These are phyloP conservation scores for Malassezia cuniculi DNA, from an alignment of 1,284 basidiomycete species.

Conservation along the genomic window DNA sequence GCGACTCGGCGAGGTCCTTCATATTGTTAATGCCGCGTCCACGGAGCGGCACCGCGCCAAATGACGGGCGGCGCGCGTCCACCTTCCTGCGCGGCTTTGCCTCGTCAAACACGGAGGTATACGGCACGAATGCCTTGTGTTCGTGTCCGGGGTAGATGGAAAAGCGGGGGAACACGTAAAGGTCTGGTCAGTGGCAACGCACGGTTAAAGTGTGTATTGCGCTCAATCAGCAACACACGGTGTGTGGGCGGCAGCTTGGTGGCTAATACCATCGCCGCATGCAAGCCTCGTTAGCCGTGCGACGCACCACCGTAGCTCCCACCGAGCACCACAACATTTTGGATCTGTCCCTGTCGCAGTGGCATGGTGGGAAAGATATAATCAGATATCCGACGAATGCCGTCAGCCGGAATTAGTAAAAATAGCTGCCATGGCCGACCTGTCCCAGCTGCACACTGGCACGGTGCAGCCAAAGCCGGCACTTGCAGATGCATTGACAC, in stretches of 20 bases:
- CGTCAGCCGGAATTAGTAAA: no score
- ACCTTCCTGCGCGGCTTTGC: conserved; percentile 47
- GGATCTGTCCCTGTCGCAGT: no score
- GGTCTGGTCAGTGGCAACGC: conserved; percentile 15
- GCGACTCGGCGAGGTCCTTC: neutral
- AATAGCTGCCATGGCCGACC: no score
- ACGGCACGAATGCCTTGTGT: conserved; percentile 52
- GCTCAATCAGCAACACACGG: conserved; percentile 48
- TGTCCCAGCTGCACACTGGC: no score
- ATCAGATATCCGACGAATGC: no score
- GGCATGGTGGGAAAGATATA: no score
- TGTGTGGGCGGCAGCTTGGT: conserved; percentile 46
- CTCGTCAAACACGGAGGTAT: conserved; percentile 63
- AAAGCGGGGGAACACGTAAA: conserved; percentile 52
- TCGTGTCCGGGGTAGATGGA: conserved; percentile 47
- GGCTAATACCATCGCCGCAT: conserved; percentile 46
- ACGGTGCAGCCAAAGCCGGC: no score
- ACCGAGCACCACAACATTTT: conserved; percentile 45
- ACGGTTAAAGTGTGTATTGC: conserved; percentile 48
- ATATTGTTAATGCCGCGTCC: no score
- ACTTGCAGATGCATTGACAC: neutral
- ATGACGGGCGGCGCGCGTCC: no score
- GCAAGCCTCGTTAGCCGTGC: conserved; percentile 14
- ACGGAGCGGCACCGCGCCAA: no score
- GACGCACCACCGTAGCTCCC: conserved; percentile 38